Percentiles rank a stretch among this genome's conserved stretches.
These are phyloP conservation scores for Coemansia sp. DNA, from an alignment of 192 early-diverging fungal species.

Conservation along the genomic window DNA sequence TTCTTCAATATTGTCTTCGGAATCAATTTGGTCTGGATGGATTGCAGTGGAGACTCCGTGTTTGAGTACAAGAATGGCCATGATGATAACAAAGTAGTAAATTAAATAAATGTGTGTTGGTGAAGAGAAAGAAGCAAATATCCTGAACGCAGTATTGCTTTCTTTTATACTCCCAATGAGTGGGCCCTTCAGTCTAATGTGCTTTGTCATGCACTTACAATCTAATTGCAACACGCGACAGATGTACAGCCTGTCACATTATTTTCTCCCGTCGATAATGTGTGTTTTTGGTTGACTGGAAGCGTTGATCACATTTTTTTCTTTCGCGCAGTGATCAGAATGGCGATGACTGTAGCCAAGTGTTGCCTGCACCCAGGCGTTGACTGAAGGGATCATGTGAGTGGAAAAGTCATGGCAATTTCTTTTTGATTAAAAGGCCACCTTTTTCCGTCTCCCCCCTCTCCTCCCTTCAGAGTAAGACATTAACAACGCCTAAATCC, in stretches of 20 bases:
- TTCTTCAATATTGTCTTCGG: neutral
- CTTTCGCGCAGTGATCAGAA: neutral
- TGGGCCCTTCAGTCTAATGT: neutral
- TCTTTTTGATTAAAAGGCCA: no score
- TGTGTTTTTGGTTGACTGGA: neutral
- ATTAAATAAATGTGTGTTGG: neutral
- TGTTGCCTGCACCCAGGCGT: neutral
- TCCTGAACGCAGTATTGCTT: no score
- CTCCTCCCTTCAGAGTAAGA: no score
- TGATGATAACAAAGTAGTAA: neutral
- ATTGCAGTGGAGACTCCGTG: neutral
- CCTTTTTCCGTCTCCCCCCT: no score
- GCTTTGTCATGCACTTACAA: neutral
- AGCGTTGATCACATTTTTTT: neutral
- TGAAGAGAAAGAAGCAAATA: neutral
- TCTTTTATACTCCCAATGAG: neutral
- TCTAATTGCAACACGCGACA: neutral
- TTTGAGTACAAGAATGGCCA: constrained; percentile 1
- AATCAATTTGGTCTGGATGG: neutral
- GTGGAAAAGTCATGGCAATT: neutral
- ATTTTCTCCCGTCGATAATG: neutral
- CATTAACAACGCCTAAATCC: neutral
- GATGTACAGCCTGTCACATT: neutral
- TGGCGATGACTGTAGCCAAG: no score
- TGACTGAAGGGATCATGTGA: neutral